phyloP scores from a whole-genome alignment of 2,329 filamentous ascomycete genomes.

The Fusarium drepaniforme region DNA sequence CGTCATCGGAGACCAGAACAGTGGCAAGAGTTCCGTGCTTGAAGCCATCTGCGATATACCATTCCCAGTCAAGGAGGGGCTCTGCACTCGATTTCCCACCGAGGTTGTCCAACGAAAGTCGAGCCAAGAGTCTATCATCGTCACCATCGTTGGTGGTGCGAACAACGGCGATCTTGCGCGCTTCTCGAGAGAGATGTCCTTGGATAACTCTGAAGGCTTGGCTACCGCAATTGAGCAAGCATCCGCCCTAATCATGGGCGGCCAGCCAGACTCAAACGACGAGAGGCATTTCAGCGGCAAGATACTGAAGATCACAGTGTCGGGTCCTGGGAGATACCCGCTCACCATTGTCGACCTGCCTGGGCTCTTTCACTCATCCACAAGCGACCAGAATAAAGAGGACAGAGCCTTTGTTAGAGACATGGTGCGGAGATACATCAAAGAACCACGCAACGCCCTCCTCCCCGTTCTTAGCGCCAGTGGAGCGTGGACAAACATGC shows the following conservation, averaged over 20 bases:
- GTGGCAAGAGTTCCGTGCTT: constrained; percentile 73
- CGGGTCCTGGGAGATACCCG: constrained; percentile 43
- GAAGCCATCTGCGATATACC: constrained; percentile 71
- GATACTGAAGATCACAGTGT: constrained; percentile 42
- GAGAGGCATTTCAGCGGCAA: constrained; percentile 33
- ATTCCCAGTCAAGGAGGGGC: constrained; percentile 67
- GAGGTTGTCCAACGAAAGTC: constrained; percentile 65
- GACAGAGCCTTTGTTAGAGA: constrained; percentile 50
- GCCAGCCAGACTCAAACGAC: neutral
- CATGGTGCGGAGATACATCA: constrained; percentile 57
- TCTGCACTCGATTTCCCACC: constrained; percentile 73
- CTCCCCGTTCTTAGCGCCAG: constrained; percentile 57
- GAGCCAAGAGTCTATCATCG: constrained; percentile 45
- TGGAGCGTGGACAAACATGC: neutral
- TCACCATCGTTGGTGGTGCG: constrained; percentile 35
- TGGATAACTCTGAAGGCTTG: constrained; percentile 35
- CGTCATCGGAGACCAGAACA: constrained; percentile 70
- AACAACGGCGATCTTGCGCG: constrained; percentile 22
- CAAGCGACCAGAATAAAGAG: constrained; percentile 48
- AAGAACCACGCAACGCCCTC: constrained; percentile 57
- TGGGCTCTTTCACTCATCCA: constrained; percentile 55
- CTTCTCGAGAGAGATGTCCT: constrained; percentile 10
- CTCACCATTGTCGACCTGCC: constrained; percentile 63
- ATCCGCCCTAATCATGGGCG: constrained; percentile 60
- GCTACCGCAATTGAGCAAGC: constrained; percentile 52